Conservation (phyloP, 2,329 filamentous ascomycete genomes). For the Leptosphaerulina australis region DNA sequence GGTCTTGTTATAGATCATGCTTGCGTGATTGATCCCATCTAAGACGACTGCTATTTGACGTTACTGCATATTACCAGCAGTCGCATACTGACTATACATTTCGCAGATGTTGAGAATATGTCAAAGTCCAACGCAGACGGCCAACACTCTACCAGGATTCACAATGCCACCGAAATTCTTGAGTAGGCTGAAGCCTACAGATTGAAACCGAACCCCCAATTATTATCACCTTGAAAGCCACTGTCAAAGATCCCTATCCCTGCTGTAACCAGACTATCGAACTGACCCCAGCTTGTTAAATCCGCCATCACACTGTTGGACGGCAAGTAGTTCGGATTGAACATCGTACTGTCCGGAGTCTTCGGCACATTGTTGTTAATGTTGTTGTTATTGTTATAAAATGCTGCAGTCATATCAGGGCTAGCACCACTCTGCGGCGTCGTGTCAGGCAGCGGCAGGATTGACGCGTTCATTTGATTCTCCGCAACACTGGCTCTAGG, state of each 20-base stretch:
- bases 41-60: too few species aligned
- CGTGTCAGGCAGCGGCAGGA: constrained; percentile 7
- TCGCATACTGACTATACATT: background rate
- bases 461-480: background rate
- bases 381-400: constrained; percentile 16
- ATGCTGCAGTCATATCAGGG: constrained; percentile 15
- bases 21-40: too few species aligned
- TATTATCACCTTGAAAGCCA: constrained; percentile 31
- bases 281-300: constrained; percentile 48
- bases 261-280: constrained; percentile 47
- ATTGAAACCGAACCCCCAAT: constrained; percentile 31
- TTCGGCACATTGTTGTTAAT: constrained; percentile 29
- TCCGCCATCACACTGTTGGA: constrained; percentile 42
- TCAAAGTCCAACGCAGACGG: background rate
- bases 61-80: background rate
- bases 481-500: background rate
- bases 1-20: background rate
- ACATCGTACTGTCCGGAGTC: constrained; percentile 39
- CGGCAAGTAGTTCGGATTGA: constrained; percentile 27
- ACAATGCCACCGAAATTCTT: background rate
- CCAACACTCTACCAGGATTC: background rate
- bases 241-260: constrained; percentile 44
- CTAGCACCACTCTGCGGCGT: constrained; percentile 25
- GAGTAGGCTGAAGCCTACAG: constrained; percentile 1
- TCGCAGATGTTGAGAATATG: background rate